Evolutionary conservation across 345 rosid genomes (phyloP).

Genomic region (Salix dunnii): DNA sequence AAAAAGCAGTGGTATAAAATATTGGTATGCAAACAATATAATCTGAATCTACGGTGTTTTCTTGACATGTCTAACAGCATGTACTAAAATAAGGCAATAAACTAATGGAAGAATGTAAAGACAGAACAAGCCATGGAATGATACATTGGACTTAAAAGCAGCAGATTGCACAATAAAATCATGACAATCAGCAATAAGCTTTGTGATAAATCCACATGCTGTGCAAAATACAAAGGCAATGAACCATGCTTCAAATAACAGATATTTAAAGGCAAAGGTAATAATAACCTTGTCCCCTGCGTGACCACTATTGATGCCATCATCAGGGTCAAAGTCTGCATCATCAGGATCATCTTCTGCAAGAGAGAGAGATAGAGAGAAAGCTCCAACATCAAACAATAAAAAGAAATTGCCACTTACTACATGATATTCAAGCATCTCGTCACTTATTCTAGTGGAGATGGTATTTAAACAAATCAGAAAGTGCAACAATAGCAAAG

Average conservation of each 20-base stretch:
- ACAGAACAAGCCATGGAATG: background rate
- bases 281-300: slow-evolving; percentile 61
- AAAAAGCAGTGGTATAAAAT: background rate
- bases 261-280: background rate
- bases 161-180: background rate
- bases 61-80: background rate
- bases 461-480: background rate
- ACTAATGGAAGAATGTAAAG: background rate
- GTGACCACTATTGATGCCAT: slow-evolving; percentile 39
- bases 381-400: slow-evolving; percentile 7
- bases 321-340: slow-evolving; percentile 90
- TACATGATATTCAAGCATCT: background rate
- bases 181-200: background rate
- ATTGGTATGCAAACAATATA: background rate
- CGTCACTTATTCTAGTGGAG: background rate
- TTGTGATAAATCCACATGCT: background rate
- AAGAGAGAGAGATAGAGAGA: slow-evolving; percentile 9
- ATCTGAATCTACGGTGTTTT: background rate
- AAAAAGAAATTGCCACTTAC: slow-evolving; percentile 2
- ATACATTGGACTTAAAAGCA: background rate
- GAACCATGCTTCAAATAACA: background rate
- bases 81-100: background rate
- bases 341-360: slow-evolving; percentile 99
- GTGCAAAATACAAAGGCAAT: background rate
- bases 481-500: slow-evolving; percentile 17